Conservation (phyloP, 352 stramenopile species). For the Pythium folliculosum region DNA sequence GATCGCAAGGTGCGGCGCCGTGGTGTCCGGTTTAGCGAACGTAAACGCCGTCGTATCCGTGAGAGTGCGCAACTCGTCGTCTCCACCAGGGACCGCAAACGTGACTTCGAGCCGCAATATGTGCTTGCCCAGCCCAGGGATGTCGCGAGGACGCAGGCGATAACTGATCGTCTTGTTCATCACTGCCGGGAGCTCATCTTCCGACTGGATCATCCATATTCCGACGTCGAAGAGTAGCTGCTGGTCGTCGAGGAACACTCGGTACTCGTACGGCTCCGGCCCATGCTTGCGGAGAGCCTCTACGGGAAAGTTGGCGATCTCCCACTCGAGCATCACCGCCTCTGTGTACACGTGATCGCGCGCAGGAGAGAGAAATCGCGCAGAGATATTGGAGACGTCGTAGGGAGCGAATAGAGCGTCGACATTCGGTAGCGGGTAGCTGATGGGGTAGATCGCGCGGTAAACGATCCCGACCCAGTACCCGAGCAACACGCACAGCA, state of each 20-base stretch:
- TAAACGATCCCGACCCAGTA: slow-evolving; percentile 49
- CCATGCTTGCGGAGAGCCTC: slow-evolving; percentile 40
- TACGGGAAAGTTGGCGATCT: slow-evolving; percentile 39
- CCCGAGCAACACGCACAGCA: slow-evolving; percentile 32
- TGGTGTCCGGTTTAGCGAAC: slow-evolving; percentile 16
- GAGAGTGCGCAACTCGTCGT: slow-evolving; percentile 35
- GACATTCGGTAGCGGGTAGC: slow-evolving; percentile 39
- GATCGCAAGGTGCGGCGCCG: slow-evolving; percentile 26
- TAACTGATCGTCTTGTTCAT: slow-evolving; percentile 27
- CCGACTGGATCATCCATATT: slow-evolving; percentile 18
- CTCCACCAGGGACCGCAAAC: slow-evolving; percentile 41
- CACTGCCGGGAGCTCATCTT: background rate
- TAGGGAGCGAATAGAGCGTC: slow-evolving; percentile 37
- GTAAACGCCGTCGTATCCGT: slow-evolving; percentile 29
- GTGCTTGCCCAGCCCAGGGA: slow-evolving; percentile 10
- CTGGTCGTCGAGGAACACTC: slow-evolving; percentile 37
- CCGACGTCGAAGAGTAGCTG: slow-evolving; percentile 43
- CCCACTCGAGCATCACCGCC: slow-evolving; percentile 44
- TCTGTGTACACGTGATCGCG: slow-evolving; percentile 22
- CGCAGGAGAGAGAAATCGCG: slow-evolving; percentile 36
- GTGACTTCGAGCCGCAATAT: slow-evolving; percentile 41
- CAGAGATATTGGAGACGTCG: slow-evolving; percentile 50
- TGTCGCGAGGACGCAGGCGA: slow-evolving; percentile 20
- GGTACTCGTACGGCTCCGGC: slow-evolving; percentile 49
- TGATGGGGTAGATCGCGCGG: slow-evolving; percentile 43